Evolutionary conservation across 2,329 filamentous ascomycete species (phyloP), one percentile per base, ranked within the genome.

Genomic region (Pyrenophora tritici-repentis): DNA sequence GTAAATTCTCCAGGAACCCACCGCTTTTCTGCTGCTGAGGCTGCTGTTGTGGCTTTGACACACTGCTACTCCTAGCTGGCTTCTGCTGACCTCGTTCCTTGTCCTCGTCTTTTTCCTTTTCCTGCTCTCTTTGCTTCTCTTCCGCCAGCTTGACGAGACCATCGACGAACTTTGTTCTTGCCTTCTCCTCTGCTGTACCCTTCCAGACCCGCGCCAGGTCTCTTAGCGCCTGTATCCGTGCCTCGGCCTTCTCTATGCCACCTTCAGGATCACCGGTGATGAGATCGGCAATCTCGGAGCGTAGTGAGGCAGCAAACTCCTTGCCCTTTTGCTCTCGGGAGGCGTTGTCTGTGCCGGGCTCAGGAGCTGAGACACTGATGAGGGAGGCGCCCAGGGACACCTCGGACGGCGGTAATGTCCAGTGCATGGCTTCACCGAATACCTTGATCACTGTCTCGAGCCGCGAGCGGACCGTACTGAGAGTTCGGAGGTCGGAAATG

Each of bases 351-450:
- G 75, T 81, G 14, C 86, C 86, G 0, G 86, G 83, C 47, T 93
- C 89, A 0, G 93, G 92, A 0, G 89, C 90, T 0, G 92, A 96
- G 10, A 97, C 91, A 5, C 90, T 95, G 39, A 97, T 85, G 66
- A 97, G 91, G 0, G 89, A 91, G 1, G 90, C 93, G 38, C 87
- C 84, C 49, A 95, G 84, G 0, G 89, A 93, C 10, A 92, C 76
- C 68, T 96, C 91, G 0, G 90, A 95, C 0, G 93, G 92, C 1
- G 93, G 90, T 42, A 97, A 85, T 1, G 90, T 88, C 82, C 96
- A 97, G 63, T 95, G 88, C 90, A 97, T 96, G 26, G 94, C 93
- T 63, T 95, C 88, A 34, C 92, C 93, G 72, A 99, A 99, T 1
- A 87, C 88, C 72, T 90, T 89, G 66, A 97, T 91, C 18, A 97